Evolutionary conservation across 257 asterid species (phyloP), one percentile per base, ranked within the genome.

Genomic region (Coffea canephora): DNA sequence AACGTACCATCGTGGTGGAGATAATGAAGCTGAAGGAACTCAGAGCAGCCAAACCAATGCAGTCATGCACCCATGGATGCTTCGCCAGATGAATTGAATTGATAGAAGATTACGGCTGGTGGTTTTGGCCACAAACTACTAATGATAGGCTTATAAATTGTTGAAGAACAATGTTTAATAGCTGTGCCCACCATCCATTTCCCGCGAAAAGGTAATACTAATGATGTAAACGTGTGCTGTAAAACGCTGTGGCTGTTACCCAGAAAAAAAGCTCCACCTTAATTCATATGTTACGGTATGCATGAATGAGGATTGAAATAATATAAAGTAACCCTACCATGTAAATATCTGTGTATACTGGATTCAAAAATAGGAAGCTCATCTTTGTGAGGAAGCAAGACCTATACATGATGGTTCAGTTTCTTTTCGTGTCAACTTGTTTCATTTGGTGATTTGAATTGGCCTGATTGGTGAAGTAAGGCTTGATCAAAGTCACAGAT

Each of bases 31-130:
- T 34, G 91, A 83, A 82, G 90, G 84, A 45, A 79, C 79, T 36
- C 74, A 78, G 27, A 50, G 71, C 92, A 85, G 78, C 76, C 91
- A 86, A 61, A 72, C 86, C 8, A 82, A 81, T 83, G 25, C 87
- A 72, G 84, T 61, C 45, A 85, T 91, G 86, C 97, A 93, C 15
- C 73, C 91, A n/a, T 92, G 97, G 97, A 91, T 91, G 94, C 84
- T 83, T 31, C 55, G 75, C 59, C 85, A 85, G 48, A 49, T 83
- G 3, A 70, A 83, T 23, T 71, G 68, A 27, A 57, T 57, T 9
- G 64, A 5, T 18, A 57, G 64, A 57, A 57, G 64, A 57, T 57
- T 19, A n/a, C 19, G 25, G 64, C 18, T 57, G 64, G 25, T 57
- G 64, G 0, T 18, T 50, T 74, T 36, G 36, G 10, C 34, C 11